Conservation (phyloP, 192 early-diverging fungal genomes). For the Entophlyctis luteolus region DNA sequence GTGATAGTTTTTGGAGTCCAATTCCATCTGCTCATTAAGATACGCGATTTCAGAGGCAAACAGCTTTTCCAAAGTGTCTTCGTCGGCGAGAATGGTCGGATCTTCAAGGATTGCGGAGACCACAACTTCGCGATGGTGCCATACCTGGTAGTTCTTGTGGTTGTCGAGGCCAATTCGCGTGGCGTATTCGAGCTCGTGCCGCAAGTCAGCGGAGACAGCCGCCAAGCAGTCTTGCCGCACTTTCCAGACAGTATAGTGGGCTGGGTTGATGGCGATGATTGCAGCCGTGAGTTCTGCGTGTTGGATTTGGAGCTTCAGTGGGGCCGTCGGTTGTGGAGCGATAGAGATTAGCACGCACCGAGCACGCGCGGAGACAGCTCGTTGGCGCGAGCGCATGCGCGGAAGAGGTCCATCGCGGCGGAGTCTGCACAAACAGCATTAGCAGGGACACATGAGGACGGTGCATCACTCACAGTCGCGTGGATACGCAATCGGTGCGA, state of each 20-base stretch:
- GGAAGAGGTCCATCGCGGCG: slow-evolving; percentile 81
- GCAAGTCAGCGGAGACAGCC: slow-evolving; percentile 61
- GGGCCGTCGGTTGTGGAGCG: not conserved
- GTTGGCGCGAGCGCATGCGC: slow-evolving; percentile 65
- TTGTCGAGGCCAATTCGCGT: slow-evolving; percentile 64
- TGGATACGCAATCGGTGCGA: slow-evolving; percentile 76
- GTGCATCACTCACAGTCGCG: slow-evolving; percentile 59
- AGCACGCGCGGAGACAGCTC: slow-evolving; percentile 80
- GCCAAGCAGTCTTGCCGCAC: slow-evolving; percentile 72
- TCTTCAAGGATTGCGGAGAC: slow-evolving; percentile 42
- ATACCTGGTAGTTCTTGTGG: slow-evolving; percentile 63
- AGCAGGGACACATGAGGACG: not conserved
- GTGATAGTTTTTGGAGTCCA: slow-evolving; percentile 97
- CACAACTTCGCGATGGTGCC: slow-evolving; percentile 80
- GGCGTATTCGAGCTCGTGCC: slow-evolving; percentile 75
- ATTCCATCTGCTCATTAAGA: slow-evolving; percentile 62
- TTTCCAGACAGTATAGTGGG: slow-evolving; percentile 92
- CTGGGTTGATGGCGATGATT: slow-evolving; percentile 81
- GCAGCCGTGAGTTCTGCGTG: slow-evolving; percentile 61
- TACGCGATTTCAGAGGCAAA: slow-evolving; percentile 66
- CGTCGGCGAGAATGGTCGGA: too few species aligned
- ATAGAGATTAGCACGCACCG: slow-evolving; percentile 1
- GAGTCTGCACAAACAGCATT: slow-evolving; percentile 39
- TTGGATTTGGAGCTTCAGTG: not conserved
- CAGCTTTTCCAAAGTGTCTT: slow-evolving; percentile 34